A percentile compares a stretch with the other conserved stretches of the same genome.
Conservation (phyloP, 2,329 filamentous ascomycete species). For the Ophiostoma ips region DNA sequence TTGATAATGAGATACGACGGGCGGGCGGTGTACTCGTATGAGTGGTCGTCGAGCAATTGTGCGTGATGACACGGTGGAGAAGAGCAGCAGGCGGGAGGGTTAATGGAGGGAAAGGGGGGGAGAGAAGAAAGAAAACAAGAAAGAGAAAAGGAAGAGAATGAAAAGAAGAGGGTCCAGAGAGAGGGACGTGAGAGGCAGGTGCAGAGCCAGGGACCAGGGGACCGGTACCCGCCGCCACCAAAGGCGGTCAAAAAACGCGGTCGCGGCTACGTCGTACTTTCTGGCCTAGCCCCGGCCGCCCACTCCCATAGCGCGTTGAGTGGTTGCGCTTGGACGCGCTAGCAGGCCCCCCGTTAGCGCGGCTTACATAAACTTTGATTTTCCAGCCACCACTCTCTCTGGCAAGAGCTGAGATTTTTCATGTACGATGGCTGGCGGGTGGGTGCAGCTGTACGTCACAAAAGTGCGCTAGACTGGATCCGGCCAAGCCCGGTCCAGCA, state of each 20-base stretch:
- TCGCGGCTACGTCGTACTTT: too few species aligned
- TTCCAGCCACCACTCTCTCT: too few species aligned
- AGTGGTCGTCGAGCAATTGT: background rate
- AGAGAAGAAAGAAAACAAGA: too few species aligned
- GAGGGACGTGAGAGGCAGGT: background rate
- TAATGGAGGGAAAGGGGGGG: too few species aligned
- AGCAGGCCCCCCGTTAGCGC: background rate
- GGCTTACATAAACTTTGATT: too few species aligned
- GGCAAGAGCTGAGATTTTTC: too few species aligned
- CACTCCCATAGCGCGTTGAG: constrained; percentile 15
- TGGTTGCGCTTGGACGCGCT: constrained; percentile 6
- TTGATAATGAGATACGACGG: too few species aligned
- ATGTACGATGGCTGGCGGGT: constrained; percentile 4
- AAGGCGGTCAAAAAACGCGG: constrained; percentile 10
- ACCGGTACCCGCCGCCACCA: background rate
- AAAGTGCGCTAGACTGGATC: background rate
- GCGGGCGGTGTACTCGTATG: too few species aligned
- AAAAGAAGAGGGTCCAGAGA: background rate
- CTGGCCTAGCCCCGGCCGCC: too few species aligned
- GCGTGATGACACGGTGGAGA: too few species aligned
- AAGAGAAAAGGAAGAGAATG: background rate
- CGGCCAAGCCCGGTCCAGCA: background rate
- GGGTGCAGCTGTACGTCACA: constrained; percentile 9
- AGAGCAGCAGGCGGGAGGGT: too few species aligned
- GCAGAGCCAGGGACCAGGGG: background rate